Percentiles rank a stretch among this genome's conserved stretches.
These are phyloP conservation scores for Trametes cinnabarina DNA, from an alignment of 768 basidiomycete species.

Conservation along the genomic window DNA sequence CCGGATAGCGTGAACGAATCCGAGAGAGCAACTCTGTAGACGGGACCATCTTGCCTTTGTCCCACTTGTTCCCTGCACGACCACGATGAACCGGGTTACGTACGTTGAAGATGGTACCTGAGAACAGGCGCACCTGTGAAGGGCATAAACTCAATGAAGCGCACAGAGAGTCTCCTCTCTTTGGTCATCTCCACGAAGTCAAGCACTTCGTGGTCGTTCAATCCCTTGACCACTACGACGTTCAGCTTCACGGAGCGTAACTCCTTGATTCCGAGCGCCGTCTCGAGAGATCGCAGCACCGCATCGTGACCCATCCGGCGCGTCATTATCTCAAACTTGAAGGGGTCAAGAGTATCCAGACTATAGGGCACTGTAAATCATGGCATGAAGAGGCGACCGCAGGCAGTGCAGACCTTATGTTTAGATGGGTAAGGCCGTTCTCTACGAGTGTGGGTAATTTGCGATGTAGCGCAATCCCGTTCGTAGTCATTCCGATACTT, in stretches of 20 bases:
- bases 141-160: slow-evolving; percentile 95
- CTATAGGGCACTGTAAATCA: slow-evolving; percentile 35
- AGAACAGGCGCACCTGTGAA: slow-evolving; percentile 55
- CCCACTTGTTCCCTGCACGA: slow-evolving; percentile 77
- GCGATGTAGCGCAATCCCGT: slow-evolving; percentile 74
- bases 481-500: slow-evolving; percentile 84
- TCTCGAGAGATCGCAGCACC: slow-evolving; percentile 64
- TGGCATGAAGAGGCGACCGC: background rate
- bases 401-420: slow-evolving; percentile 36
- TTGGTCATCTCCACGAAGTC: slow-evolving; percentile 79
- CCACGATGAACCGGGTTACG: slow-evolving; percentile 1
- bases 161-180: slow-evolving; percentile 59
- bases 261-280: slow-evolving; percentile 52
- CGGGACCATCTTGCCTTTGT: slow-evolving; percentile 76
- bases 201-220: slow-evolving; percentile 79
- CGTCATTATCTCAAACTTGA: slow-evolving; percentile 87
- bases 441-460: slow-evolving; percentile 64
- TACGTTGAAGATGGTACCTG: slow-evolving; percentile 2
- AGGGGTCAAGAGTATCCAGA: slow-evolving; percentile 80
- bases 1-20: slow-evolving; percentile 49
- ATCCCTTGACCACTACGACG: slow-evolving; percentile 74
- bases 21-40: slow-evolving; percentile 59
- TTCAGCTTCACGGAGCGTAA: slow-evolving; percentile 75
- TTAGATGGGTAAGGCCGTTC: slow-evolving; percentile 76
- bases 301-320: slow-evolving; percentile 74